Base-by-base conservation (phyloP, 2,329 filamentous ascomycete genomes). In the Dichotomopilus funicola region DNA sequence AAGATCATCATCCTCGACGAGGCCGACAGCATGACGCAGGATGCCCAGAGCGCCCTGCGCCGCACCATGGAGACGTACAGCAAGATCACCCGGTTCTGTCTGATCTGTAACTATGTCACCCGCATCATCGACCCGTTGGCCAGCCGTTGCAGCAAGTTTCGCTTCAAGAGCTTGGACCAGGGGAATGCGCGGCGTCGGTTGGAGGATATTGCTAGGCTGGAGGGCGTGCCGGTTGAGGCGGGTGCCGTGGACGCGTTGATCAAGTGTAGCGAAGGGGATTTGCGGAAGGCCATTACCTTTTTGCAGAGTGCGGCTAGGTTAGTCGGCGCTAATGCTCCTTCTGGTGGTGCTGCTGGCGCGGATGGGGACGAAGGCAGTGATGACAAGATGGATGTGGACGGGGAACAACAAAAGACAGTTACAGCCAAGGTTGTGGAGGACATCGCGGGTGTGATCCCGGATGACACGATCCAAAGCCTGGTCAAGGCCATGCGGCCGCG, bases 1-100 rank as follows among this genome's bases (percentile, higher is more conserved):
- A 99, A 99, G 76, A 96, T 99, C 69, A 92, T 99, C 68, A 90
- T 99, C 59, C 83, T 99, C 57, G 94, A 99, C 72, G 94, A 99
- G 75, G 94, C 94, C 63, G 94, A 99, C 71, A 94, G 88, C 63
- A 97, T 99, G 92, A 99, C 94, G 41, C 92, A 97, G 71, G 95
- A 99, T 73, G 94, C 94, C 10, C 94, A 99, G 75, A 89, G 85
- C 58, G 94, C 95, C 5, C 78, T 99, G 55, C 81, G 94, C 62
- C 82, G 95, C 53, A 99, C 94, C 1, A 99, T 99, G 94, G 94
- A 99, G 75, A 95, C 91, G 46, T 97, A 97, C 72, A 89, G 83
- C 71, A 91, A 91, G 67, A 96, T 97, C 72, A 99, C 94, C 2
- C 82, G 94, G 11, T 99, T 99, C 72, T 97, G 94, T 68, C 78